These are phyloP conservation scores for Metschnikowia arizonensis DNA, from an alignment of 805 yeast species.

Conservation along the genomic window DNA sequence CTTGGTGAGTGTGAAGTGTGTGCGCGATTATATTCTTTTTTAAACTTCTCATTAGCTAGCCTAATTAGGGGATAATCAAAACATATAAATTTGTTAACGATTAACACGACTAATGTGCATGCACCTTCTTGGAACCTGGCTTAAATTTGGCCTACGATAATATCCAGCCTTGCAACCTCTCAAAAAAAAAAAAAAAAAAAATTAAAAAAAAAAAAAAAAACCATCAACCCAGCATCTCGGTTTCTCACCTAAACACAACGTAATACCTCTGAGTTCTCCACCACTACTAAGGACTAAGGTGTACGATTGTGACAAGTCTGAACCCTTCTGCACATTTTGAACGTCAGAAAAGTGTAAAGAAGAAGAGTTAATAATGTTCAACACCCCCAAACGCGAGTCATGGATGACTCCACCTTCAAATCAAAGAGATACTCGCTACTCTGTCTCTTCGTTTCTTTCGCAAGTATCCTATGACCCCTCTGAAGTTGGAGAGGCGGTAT, in stretches of 20 bases:
- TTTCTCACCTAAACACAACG: not conserved
- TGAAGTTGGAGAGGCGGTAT: constrained; percentile 22
- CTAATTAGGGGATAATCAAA: constrained; percentile 2
- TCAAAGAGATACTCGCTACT: constrained; percentile 2
- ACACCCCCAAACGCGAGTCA: not conserved
- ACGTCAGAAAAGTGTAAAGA: not conserved
- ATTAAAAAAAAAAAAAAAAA: no score
- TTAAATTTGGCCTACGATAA: not conserved
- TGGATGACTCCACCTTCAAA: constrained; percentile 3
- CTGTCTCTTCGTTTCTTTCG: constrained; percentile 10
- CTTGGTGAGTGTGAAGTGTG: not conserved
- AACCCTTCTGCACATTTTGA: not conserved
- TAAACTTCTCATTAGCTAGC: constrained; percentile 2
- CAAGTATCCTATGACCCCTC: constrained; percentile 18
- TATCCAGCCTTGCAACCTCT: not conserved
- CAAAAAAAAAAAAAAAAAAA: no score
- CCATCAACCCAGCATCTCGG: not conserved
- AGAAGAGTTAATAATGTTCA: not conserved
- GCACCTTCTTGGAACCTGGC: not conserved
- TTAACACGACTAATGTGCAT: not conserved
- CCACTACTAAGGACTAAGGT: not conserved
- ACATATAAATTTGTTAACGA: not conserved
- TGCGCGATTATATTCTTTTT: not conserved
- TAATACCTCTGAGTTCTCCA: not conserved
- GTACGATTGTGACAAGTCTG: not conserved